Evolutionary conservation across 2,329 filamentous ascomycete genomes (phyloP), one percentile per base, ranked within the genome.

Genomic region (Botryosphaeria dothidea): DNA sequence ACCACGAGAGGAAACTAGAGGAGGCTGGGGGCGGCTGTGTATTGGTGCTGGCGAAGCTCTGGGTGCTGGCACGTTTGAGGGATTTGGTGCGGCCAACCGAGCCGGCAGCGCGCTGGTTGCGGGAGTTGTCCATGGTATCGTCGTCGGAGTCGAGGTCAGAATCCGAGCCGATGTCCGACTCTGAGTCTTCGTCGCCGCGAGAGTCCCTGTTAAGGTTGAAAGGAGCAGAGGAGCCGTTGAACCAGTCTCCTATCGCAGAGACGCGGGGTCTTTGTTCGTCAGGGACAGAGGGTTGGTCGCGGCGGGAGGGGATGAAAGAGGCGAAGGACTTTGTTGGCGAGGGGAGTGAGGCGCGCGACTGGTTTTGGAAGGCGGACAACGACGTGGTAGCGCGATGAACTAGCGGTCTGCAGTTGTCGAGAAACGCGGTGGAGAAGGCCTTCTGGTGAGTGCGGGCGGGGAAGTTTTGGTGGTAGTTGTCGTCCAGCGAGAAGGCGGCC

Each of bases 161-260:
- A 41, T 76, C 74, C 19, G 73, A 69, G 54, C 72, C 70, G 19
- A 68, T 68, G 34, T 70, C 68, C 21, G 69, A 67, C 19, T 66
- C 62, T 8, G 67, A 68, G 60, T 69, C 69, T 9, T 71, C 54
- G 29, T 64, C 43, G 9, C 62, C 60, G 48, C 25, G 38, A n/a
- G 49, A 23, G 34, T 58, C 46, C 46, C 83, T 70, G 45, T 78
- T 78, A 45, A 84, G 73, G 67, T 78, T 80, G 49, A 83, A 78
- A n/a, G 82, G 79, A 41, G 81, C 79, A 27, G 82, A 84, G 57
- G 80, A 78, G 41, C 83, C 83, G 70, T 81, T 82, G 71, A 86
- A 86, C 82, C 83, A 84, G 68, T 80, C 80, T 58, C 81, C 79
- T 38, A 85, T 62, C 4, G 65, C 67, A n/a, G 45, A 23, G 45